Evolutionary conservation across 257 asterid species (phyloP).

Genomic region (Knoxia roxburghii): DNA sequence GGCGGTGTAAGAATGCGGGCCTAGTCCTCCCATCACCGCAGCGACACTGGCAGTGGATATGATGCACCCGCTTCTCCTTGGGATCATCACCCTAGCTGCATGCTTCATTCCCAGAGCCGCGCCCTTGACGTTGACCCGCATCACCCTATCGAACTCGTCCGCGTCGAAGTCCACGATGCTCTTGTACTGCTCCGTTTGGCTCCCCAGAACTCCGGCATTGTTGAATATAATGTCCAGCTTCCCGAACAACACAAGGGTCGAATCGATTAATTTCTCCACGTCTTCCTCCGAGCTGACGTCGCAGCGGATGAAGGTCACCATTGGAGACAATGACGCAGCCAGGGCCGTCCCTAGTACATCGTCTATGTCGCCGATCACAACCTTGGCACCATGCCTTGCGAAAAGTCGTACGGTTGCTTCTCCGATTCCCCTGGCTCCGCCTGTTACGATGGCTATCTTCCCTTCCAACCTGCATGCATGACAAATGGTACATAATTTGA

Average conservation of each 20-base stretch:
- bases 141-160: constrained; percentile 54
- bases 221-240: constrained; percentile 56
- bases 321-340: constrained; percentile 32
- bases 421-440: constrained; percentile 85
- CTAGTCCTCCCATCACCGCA: constrained; percentile 61
- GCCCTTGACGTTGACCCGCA: constrained; percentile 70
- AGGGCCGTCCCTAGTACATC: constrained; percentile 44
- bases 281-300: constrained; percentile 64
- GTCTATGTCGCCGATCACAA: constrained; percentile 61
- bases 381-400: constrained; percentile 63
- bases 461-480: constrained; percentile 55
- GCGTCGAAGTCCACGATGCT: constrained; percentile 67
- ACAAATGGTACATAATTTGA: too few species aligned
- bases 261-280: constrained; percentile 33
- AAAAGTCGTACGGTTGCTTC: constrained; percentile 68
- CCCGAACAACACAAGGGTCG: constrained; percentile 44
- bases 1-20: constrained; percentile 84
- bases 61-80: constrained; percentile 43
- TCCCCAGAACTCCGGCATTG: constrained; percentile 78
- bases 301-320: constrained; percentile 45
- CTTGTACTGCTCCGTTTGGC: constrained; percentile 55
- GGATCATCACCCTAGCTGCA: constrained; percentile 74
- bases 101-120: constrained; percentile 76
- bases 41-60: constrained; percentile 81
- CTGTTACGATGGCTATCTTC: constrained; percentile 64